Conservation (phyloP, 23 red algal genomes). For the Porphyridium purpureum region DNA sequence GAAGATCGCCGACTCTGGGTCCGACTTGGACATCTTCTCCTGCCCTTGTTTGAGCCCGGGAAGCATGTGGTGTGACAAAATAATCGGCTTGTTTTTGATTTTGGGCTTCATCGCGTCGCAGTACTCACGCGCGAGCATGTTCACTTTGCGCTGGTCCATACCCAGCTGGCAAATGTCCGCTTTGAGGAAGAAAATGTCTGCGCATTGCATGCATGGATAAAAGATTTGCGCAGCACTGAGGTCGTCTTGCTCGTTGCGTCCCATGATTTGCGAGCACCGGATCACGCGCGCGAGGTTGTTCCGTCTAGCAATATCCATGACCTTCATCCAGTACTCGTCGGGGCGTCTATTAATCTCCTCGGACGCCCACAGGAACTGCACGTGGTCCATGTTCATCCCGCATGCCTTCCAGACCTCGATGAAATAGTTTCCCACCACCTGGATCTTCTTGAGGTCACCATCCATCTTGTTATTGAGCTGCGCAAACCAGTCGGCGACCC, state of each 20-base stretch:
- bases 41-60: slow-evolving; percentile 94
- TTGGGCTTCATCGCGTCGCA: slow-evolving; percentile 79
- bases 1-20: slow-evolving; percentile 84
- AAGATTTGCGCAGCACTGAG: slow-evolving; percentile 95
- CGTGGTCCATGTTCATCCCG: slow-evolving; percentile 93
- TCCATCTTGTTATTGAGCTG: slow-evolving; percentile 96
- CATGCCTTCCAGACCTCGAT: slow-evolving; percentile 99
- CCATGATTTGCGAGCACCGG: slow-evolving; percentile 95
- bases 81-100: slow-evolving; percentile 83
- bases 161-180: slow-evolving; percentile 98
- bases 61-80: slow-evolving; percentile 96
- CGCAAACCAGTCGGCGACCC: slow-evolving; percentile 97
- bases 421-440: slow-evolving; percentile 69
- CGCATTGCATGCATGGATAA: slow-evolving; percentile 99
- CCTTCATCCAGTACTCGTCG: slow-evolving; percentile 83
- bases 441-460: slow-evolving; percentile 97
- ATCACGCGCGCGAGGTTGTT: slow-evolving; percentile 73
- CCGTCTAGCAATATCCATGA: slow-evolving; percentile 85
- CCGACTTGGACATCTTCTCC: slow-evolving; percentile 98
- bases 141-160: slow-evolving; percentile 98
- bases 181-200: slow-evolving; percentile 94
- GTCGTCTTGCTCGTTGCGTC: slow-evolving; percentile 76
- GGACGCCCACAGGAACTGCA: slow-evolving; percentile 93
- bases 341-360: slow-evolving; percentile 81
- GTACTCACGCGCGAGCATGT: slow-evolving; percentile 98